Base-by-base conservation (phyloP, 2,329 filamentous ascomycete genomes). In the Polychaeton citri region DNA sequence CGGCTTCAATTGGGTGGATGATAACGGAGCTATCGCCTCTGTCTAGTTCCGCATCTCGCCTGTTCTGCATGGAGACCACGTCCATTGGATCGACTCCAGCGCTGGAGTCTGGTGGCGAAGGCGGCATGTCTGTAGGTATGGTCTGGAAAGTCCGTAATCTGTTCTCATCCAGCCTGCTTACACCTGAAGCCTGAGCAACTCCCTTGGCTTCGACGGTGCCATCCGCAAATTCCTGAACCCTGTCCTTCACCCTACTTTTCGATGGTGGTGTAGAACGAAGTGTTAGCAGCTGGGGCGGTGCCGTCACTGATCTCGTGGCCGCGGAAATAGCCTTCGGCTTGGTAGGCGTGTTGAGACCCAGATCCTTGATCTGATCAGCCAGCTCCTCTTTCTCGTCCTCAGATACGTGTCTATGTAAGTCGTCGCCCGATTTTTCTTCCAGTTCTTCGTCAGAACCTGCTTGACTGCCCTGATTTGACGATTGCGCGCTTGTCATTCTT, bases 251-350 rank as follows among this genome's bases (percentile, higher is more conserved):
- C 38, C 45, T 42, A 21, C 51, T 37, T 32, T 52, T 54, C 16
- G 63, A 61, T 16, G 64, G 60, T 13, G 64, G 51, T 28, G 64
- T 63, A 6, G 61, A 58, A 26, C 63, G 49, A 5, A 67, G 38
- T 5, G 61, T 61, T n/a, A n/a, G n/a, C 12, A 68, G 48, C 13
- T 67, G 59, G 9, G 62, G 53, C 21, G 66, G 55, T 20, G 50
- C 52, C 6, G 55, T 59, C 20, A 58, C 46, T 13, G 56, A 58
- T 18, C 55, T 46, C 44, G 49, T 32, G 20, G 31, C 35, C 16
- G 43, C 15, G n/a, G 21, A 36, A 21, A 45, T 37, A 19, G 40
- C 37, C 36, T 26, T 40, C n/a, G 41, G 38, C 36, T 39, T 43
- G 2, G 40, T 30, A 8, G 46, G 44, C 9, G 48, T 44, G 8